These are phyloP conservation scores for Tubosaeta sp. DNA, from an alignment of 768 basidiomycete genomes.

Conservation along the genomic window DNA sequence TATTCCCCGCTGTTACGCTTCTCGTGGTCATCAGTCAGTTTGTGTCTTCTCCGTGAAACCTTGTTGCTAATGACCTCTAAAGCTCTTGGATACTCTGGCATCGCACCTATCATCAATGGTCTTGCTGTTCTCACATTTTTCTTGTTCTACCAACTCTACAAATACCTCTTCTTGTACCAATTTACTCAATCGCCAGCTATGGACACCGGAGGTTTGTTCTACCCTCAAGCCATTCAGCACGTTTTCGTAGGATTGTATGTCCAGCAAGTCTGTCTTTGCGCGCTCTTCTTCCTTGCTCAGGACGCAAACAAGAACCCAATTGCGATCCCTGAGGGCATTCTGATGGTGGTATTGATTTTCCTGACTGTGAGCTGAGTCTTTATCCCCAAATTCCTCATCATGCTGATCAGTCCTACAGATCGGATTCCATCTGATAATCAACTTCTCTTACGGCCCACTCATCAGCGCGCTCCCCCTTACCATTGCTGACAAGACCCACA, in stretches of 20 bases:
- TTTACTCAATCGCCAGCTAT: constrained; percentile 61
- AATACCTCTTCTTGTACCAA: constrained; percentile 81
- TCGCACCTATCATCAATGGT: constrained; percentile 92
- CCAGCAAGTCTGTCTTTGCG: constrained; percentile 78
- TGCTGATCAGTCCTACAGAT: constrained; percentile 29
- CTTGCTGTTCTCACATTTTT: constrained; percentile 81
- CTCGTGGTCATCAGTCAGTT: constrained; percentile 76
- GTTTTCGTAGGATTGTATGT: constrained; percentile 93
- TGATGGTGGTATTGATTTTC: constrained; percentile 83
- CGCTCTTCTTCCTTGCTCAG: constrained; percentile 85
- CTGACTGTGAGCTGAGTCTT: constrained; percentile 57
- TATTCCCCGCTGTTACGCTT: constrained; percentile 68
- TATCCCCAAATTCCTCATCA: too few relatives aligned
- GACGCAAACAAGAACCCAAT: constrained; percentile 48
- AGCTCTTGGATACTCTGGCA: constrained; percentile 81
- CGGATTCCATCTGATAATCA: constrained; percentile 70
- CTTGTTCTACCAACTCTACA: constrained; percentile 78
- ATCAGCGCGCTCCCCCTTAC: constrained; percentile 70
- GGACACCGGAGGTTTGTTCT: constrained; percentile 93
- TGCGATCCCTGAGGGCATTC: constrained; percentile 67
- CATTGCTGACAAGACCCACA: constrained; percentile 66
- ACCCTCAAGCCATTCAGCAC: constrained; percentile 91
- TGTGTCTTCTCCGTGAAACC: neutral
- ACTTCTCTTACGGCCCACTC: constrained; percentile 78
- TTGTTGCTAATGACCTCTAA: constrained; percentile 1